These are phyloP conservation scores for Plasmopara viticola DNA, from an alignment of 352 stramenopile genomes.

Conservation along the genomic window DNA sequence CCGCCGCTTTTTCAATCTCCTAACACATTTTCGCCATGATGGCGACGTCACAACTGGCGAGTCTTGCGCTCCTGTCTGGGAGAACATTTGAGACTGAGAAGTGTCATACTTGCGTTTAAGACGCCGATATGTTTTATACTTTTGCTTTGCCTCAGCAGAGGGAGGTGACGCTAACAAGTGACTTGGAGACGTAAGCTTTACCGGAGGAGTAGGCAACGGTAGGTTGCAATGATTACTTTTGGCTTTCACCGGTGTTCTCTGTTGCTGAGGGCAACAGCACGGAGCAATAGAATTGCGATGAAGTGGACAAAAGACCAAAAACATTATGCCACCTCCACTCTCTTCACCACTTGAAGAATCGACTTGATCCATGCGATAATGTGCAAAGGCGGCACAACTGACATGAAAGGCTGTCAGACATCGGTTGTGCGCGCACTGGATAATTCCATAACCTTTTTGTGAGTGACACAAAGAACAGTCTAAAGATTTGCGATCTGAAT, in stretches of 20 bases:
- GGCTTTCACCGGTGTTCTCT: constrained; percentile 5
- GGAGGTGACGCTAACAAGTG: constrained; percentile 43
- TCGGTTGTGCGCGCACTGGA: constrained; percentile 71
- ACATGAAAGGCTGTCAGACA: constrained; percentile 78
- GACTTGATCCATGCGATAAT: constrained; percentile 55
- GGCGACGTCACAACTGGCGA: constrained; percentile 26
- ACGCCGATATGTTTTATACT: constrained; percentile 56
- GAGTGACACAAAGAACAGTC: constrained; percentile 72
- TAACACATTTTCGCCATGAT: constrained; percentile 57
- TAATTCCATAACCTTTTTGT: constrained; percentile 43
- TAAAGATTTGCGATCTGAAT: constrained; percentile 55
- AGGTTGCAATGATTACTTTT: constrained; percentile 5
- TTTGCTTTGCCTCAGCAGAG: constrained; percentile 39
- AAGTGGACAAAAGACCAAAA: constrained; percentile 61
- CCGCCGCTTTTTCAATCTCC: constrained; percentile 40
- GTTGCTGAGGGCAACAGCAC: constrained; percentile 4
- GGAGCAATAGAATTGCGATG: constrained; percentile 37
- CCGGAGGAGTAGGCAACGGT: neutral
- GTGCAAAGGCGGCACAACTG: constrained; percentile 56
- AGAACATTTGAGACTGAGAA: constrained; percentile 27
- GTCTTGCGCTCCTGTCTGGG: constrained; percentile 4
- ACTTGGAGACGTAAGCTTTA: constrained; percentile 34
- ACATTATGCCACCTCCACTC: constrained; percentile 39
- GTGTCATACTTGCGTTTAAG: constrained; percentile 71
- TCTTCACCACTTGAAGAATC: constrained; percentile 19